A percentile compares a stretch with the other conserved stretches of the same genome.
phyloP scores from a whole-genome alignment of 768 basidiomycete genomes.

The Podaxis mareebaensis region DNA sequence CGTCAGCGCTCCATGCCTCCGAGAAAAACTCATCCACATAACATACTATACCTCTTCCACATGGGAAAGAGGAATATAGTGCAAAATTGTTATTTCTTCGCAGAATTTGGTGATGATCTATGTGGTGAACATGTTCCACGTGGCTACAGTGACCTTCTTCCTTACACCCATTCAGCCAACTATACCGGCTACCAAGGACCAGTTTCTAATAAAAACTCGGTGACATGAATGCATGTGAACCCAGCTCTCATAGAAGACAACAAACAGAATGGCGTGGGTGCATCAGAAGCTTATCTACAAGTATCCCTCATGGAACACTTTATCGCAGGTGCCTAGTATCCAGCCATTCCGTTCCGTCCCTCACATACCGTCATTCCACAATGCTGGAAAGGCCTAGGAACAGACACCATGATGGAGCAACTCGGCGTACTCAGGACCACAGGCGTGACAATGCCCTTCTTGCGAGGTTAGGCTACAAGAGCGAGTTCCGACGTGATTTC shows the following conservation, averaged over 20 bases:
- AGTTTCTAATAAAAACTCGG: neutral
- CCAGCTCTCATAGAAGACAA: neutral
- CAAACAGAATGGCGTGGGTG: neutral
- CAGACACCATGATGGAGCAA: neutral
- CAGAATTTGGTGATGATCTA: too few relatives aligned
- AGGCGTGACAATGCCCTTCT: conserved; percentile 15
- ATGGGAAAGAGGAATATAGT: too few relatives aligned
- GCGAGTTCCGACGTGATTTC: conserved; percentile 61
- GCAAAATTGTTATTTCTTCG: too few relatives aligned
- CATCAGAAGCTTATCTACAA: neutral
- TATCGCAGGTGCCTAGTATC: neutral
- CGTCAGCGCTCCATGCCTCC: too few relatives aligned
- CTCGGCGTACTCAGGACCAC: neutral
- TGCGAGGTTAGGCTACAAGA: conserved; percentile 55
- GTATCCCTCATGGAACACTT: neutral
- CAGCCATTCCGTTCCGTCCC: too few relatives aligned
- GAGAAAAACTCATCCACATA: too few relatives aligned
- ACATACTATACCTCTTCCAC: too few relatives aligned
- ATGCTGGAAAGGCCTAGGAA: neutral
- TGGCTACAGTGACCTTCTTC: neutral
- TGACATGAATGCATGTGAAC: neutral
- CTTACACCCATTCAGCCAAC: too few relatives aligned
- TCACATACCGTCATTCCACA: neutral
- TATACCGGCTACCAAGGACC: neutral
- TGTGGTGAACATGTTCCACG: too few relatives aligned